Percentiles rank a stretch among this genome's conserved stretches.
Conservation (phyloP, 1,284 basidiomycete genomes). For the Pisolithus thermaeus region DNA sequence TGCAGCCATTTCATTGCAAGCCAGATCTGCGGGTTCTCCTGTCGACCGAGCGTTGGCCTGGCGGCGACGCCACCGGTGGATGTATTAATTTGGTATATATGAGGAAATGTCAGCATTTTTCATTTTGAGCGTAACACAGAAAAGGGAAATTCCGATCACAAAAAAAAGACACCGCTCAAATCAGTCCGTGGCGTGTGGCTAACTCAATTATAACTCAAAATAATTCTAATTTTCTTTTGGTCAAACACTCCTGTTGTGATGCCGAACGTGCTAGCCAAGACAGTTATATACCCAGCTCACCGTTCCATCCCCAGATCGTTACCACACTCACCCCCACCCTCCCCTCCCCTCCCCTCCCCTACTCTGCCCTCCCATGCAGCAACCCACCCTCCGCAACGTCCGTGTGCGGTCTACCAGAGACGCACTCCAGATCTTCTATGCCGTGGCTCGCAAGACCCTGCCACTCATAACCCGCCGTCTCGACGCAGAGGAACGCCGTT, state of each 20-base stretch:
- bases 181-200: slow-evolving; percentile 17
- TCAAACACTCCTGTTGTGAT: slow-evolving; percentile 9
- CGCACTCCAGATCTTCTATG: slow-evolving; percentile 73
- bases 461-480: slow-evolving; percentile 73
- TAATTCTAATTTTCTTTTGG: slow-evolving; percentile 18
- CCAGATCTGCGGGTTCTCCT: background rate
- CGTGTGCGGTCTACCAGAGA: slow-evolving; percentile 73
- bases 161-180: slow-evolving; percentile 8
- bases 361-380: slow-evolving; percentile 43
- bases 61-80: slow-evolving; percentile 12
- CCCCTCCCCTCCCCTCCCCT: slow-evolving; percentile 14
- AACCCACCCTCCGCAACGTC: slow-evolving; percentile 65
- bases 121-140: slow-evolving; percentile 4
- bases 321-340: slow-evolving; percentile 6
- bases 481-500: slow-evolving; percentile 67
- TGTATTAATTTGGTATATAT: slow-evolving; percentile 6
- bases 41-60: slow-evolving; percentile 6
- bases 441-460: slow-evolving; percentile 58
- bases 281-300: slow-evolving; percentile 23
- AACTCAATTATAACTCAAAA: slow-evolving; percentile 36
- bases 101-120: slow-evolving; percentile 2
- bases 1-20: background rate
- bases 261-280: slow-evolving; percentile 8
- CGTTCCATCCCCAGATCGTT: background rate
- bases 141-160: slow-evolving; percentile 17